phyloP scores from a whole-genome alignment of 441 rosid species.

The Populus hybrid region DNA sequence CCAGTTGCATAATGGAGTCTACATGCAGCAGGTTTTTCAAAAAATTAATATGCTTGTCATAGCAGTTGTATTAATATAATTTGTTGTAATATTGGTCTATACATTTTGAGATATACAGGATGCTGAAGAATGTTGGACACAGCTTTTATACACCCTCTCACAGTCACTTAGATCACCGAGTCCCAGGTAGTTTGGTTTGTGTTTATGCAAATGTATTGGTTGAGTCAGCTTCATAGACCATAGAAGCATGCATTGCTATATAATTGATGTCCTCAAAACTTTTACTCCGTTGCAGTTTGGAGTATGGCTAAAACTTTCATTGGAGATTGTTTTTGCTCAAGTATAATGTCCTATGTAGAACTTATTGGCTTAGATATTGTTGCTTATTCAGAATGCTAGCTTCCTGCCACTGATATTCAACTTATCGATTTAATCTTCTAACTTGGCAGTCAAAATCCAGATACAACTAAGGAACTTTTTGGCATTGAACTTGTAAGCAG shows the following conservation, averaged over 20 bases:
- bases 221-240: background rate
- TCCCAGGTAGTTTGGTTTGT: conserved; percentile 39
- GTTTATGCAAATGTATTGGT: conserved; percentile 5
- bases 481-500: conserved; percentile 84
- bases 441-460: conserved; percentile 53
- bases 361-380: conserved; percentile 4
- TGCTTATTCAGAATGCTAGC: background rate
- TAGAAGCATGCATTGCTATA: background rate
- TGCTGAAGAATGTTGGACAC: conserved; percentile 98
- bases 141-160: conserved; percentile 78
- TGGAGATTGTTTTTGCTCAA: background rate
- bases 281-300: background rate
- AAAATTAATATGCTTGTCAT: conserved; percentile 5
- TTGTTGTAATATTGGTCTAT: conserved; percentile 20
- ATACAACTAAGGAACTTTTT: conserved; percentile 65
- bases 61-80: conserved; percentile 1
- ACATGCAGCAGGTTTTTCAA: conserved; percentile 91
- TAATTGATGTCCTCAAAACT: background rate
- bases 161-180: conserved; percentile 66
- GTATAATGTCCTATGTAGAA: background rate
- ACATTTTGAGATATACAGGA: conserved; percentile 47
- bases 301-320: background rate
- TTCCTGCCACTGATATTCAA: background rate
- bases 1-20: conserved; percentile 85
- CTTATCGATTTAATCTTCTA: conserved; percentile 1